Percentiles rank a stretch among this genome's conserved stretches.
Evolutionary conservation across 352 stramenopile species (phyloP).

Genomic region (Saprolegnia parasitica): DNA sequence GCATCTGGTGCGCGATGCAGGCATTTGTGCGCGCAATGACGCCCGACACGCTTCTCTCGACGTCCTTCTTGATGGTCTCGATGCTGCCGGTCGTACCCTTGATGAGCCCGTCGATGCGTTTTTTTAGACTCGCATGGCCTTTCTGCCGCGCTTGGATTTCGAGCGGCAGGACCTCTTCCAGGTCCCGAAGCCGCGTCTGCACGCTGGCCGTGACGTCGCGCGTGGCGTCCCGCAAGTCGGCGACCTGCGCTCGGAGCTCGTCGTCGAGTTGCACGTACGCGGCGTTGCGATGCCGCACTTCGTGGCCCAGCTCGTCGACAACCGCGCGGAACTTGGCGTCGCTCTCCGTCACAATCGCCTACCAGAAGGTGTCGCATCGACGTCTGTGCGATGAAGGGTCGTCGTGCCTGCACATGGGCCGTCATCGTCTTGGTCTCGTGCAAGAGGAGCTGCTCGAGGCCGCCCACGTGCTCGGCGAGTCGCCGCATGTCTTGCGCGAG

Average conservation of each 20-base stretch:
- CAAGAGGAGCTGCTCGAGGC: slow-evolving; percentile 53
- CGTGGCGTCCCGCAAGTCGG: slow-evolving; percentile 36
- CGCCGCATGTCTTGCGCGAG: slow-evolving; percentile 45
- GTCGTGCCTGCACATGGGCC: slow-evolving; percentile 32
- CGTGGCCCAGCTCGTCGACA: slow-evolving; percentile 34
- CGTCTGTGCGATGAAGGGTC: too few relatives aligned
- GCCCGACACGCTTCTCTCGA: slow-evolving; percentile 8
- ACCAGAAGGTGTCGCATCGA: too few relatives aligned
- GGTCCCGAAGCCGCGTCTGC: slow-evolving; percentile 42
- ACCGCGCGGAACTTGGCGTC: slow-evolving; percentile 42
- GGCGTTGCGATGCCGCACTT: slow-evolving; percentile 35
- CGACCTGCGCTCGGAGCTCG: slow-evolving; percentile 31
- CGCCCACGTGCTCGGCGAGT: slow-evolving; percentile 54
- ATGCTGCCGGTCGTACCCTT: slow-evolving; percentile 39
- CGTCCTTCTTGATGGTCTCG: slow-evolving; percentile 34
- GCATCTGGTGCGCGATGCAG: slow-evolving; percentile 12
- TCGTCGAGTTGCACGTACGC: slow-evolving; percentile 41
- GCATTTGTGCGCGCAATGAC: slow-evolving; percentile 7
- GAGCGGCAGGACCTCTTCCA: slow-evolving; percentile 60
- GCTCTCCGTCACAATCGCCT: slow-evolving; percentile 38
- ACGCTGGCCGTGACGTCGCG: slow-evolving; percentile 36
- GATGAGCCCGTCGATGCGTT: slow-evolving; percentile 41
- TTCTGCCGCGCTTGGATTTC: slow-evolving; percentile 59
- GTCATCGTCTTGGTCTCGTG: slow-evolving; percentile 32
- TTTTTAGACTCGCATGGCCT: slow-evolving; percentile 47